Conservation (phyloP, 1,284 basidiomycete species). For the Cerrena zonata region DNA sequence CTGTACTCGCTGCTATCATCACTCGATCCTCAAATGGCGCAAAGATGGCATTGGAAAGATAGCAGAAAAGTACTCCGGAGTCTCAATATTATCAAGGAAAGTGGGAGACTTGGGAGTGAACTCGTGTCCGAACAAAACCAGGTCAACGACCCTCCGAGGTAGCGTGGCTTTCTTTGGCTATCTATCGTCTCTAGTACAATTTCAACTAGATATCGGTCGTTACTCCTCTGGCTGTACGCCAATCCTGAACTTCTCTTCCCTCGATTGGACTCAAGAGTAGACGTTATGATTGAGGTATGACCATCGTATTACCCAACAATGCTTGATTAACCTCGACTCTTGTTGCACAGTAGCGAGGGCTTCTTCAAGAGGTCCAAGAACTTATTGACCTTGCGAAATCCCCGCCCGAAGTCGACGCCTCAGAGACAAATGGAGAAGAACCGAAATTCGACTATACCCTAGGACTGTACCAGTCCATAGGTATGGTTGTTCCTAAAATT, state of each 20-base stretch:
- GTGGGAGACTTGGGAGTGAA: slow-evolving; percentile 62
- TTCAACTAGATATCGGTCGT: slow-evolving; percentile 62
- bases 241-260: slow-evolving; percentile 58
- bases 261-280: slow-evolving; percentile 77
- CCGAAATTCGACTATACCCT: slow-evolving; percentile 54
- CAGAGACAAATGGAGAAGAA: background rate
- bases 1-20: slow-evolving; percentile 65
- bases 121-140: slow-evolving; percentile 63
- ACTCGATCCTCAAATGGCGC: slow-evolving; percentile 74
- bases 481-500: slow-evolving; percentile 36
- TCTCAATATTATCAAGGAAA: slow-evolving; percentile 75
- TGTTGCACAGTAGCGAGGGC: slow-evolving; percentile 54
- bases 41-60: slow-evolving; percentile 93
- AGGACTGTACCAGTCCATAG: slow-evolving; percentile 94
- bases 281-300: slow-evolving; percentile 81
- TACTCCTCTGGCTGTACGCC: slow-evolving; percentile 91
- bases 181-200: background rate
- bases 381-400: slow-evolving; percentile 36
- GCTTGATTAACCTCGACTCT: slow-evolving; percentile 2
- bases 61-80: slow-evolving; percentile 83
- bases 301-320: background rate
- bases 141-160: background rate
- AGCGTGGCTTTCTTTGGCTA: background rate
- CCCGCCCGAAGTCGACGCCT: slow-evolving; percentile 1
- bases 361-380: slow-evolving; percentile 75